Evolutionary conservation across 345 rosid genomes (phyloP).

Genomic region (Noccaea caerulescens): DNA sequence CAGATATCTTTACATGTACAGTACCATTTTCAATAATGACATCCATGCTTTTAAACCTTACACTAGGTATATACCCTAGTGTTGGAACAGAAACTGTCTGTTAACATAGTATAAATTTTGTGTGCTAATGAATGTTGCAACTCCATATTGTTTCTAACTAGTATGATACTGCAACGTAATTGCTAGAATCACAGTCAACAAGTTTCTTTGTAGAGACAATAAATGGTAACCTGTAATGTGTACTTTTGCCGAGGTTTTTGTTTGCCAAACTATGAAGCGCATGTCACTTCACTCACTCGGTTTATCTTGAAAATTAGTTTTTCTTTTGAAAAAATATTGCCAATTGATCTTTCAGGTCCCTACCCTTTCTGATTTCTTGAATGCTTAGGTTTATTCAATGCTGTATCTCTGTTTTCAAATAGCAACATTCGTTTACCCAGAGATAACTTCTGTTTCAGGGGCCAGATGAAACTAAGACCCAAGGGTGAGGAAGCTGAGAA

Average conservation of each 20-base stretch:
- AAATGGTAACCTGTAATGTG: neutral
- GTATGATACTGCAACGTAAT: slow-evolving; percentile 2
- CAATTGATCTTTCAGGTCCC: neutral
- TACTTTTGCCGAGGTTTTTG: slow-evolving; percentile 13
- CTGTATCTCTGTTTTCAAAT: neutral
- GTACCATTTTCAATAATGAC: neutral
- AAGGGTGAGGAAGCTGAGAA: slow-evolving; percentile 44
- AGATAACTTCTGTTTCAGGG: slow-evolving; percentile 62
- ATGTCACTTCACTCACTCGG: neutral
- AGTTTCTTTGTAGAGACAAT: slow-evolving; percentile 5
- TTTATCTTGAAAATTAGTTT: neutral
- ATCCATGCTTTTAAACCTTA: slow-evolving; percentile 15
- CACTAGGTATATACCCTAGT: neutral
- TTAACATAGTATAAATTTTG: no score
- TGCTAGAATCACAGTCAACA: slow-evolving; percentile 4
- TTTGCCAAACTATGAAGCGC: slow-evolving; percentile 10
- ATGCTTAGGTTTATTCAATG: neutral
- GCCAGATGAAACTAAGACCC: slow-evolving; percentile 59
- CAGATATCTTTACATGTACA: neutral
- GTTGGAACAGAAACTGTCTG: neutral
- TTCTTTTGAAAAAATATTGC: neutral
- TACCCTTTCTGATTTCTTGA: no score
- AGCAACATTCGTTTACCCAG: neutral
- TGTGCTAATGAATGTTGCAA: slow-evolving; percentile 4
- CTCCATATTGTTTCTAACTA: neutral